These are phyloP conservation scores for Cicer yamashitae DNA, from an alignment of 306 rosid species.

Conservation along the genomic window DNA sequence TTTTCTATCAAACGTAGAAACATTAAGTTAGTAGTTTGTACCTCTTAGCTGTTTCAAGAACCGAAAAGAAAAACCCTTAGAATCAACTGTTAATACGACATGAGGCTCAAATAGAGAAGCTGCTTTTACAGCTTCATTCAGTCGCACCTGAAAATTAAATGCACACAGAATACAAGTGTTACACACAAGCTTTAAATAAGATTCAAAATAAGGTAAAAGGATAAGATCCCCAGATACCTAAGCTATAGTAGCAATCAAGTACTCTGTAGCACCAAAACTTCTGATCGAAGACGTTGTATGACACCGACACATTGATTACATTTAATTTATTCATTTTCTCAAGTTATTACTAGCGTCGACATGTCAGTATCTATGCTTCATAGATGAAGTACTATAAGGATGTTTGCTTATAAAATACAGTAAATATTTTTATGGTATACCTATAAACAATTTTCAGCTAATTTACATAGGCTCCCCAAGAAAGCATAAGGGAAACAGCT, in stretches of 20 bases:
- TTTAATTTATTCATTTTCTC: too few relatives aligned
- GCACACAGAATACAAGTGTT: background rate
- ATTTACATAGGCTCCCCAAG: background rate
- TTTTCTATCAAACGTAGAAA: slow-evolving; percentile 35
- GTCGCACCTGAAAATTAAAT: slow-evolving; percentile 48
- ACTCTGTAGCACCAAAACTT: background rate
- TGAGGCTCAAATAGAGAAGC: slow-evolving; percentile 85
- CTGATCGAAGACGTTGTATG: too few relatives aligned
- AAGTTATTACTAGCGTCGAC: too few relatives aligned
- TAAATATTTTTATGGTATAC: too few relatives aligned
- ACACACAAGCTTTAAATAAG: slow-evolving; percentile 1
- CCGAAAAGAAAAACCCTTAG: slow-evolving; percentile 91
- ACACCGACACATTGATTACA: too few relatives aligned
- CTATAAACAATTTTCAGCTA: background rate
- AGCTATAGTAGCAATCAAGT: background rate
- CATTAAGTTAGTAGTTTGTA: slow-evolving; percentile 48
- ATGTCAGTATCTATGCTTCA: too few relatives aligned
- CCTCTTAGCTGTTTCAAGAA: slow-evolving; percentile 82
- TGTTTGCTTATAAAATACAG: too few relatives aligned
- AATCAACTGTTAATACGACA: slow-evolving; percentile 77
- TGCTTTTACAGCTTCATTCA: slow-evolving; percentile 76
- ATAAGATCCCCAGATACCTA: background rate
- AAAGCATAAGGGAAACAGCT: background rate
- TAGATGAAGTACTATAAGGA: too few relatives aligned
- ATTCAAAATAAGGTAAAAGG: background rate